A percentile compares a stretch with the other conserved stretches of the same genome.
Evolutionary conservation across 2,329 filamentous ascomycete species (phyloP).

Genomic region (Dactylellina cionopaga): DNA sequence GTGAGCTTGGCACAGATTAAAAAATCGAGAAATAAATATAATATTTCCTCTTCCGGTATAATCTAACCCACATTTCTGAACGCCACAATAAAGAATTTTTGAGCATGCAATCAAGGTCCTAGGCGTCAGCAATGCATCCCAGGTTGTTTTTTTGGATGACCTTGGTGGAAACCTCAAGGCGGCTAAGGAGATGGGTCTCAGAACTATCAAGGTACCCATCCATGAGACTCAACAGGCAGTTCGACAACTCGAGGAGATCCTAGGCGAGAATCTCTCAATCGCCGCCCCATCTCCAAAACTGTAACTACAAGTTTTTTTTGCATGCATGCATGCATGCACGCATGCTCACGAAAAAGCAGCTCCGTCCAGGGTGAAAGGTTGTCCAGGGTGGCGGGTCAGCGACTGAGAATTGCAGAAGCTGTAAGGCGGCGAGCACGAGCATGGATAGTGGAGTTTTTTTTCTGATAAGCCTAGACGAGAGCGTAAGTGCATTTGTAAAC

Average conservation of each 20-base stretch:
- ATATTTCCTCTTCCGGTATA: not conserved
- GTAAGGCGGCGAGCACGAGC: not conserved
- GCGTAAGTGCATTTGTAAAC: not conserved
- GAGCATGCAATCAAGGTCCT: constrained; percentile 70
- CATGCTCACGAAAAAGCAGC: not conserved
- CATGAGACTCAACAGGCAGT: constrained; percentile 84
- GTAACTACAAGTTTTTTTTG: constrained; percentile 20
- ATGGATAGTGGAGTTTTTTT: too few relatives aligned
- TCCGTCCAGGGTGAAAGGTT: not conserved
- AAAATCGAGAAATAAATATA: not conserved
- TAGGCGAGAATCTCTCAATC: constrained; percentile 35
- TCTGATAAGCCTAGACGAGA: not conserved
- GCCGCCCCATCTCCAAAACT: constrained; percentile 26
- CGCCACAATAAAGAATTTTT: constrained; percentile 74
- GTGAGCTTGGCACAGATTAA: constrained; percentile 3
- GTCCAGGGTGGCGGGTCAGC: constrained; percentile 14
- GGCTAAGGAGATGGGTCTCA: constrained; percentile 76
- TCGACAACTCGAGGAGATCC: constrained; percentile 75
- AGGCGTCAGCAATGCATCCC: constrained; percentile 70
- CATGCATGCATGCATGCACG: constrained; percentile 4
- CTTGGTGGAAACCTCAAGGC: constrained; percentile 92
- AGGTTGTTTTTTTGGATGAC: constrained; percentile 89
- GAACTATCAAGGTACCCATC: constrained; percentile 84
- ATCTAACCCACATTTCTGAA: not conserved
- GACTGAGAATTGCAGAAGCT: constrained; percentile 2